Conservation (phyloP, 2,329 filamentous ascomycete species). For the Colletotrichum australisinense region DNA sequence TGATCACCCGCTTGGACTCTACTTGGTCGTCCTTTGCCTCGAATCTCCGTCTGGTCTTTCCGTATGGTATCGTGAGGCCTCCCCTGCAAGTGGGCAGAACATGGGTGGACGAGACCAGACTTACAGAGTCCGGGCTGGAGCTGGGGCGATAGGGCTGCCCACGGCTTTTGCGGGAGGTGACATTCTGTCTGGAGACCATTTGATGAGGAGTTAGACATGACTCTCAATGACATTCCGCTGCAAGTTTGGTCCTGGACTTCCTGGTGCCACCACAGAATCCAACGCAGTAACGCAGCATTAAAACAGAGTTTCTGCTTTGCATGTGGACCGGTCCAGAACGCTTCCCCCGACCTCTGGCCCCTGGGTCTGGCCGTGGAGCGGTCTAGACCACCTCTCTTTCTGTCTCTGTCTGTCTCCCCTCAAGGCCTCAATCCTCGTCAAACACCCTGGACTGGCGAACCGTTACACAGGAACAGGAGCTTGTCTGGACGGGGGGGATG, state of each 20-base stretch:
- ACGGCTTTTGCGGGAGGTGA: background rate
- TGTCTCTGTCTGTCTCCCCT: no score
- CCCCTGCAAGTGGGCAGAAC: background rate
- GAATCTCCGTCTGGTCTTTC: background rate
- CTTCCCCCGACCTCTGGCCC: background rate
- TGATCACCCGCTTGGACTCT: slow-evolving; percentile 6
- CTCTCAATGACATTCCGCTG: background rate
- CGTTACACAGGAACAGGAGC: background rate
- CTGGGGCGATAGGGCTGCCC: background rate
- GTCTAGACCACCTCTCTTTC: background rate
- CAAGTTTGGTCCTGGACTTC: background rate
- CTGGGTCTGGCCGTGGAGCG: background rate
- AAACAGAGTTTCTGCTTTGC: background rate
- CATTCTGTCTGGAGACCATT: background rate
- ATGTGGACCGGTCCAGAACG: slow-evolving; percentile 2
- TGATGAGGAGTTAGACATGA: background rate
- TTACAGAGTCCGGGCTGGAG: background rate
- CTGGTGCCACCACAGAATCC: background rate
- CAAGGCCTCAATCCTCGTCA: no score
- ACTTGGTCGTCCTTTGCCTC: background rate
- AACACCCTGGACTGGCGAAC: background rate
- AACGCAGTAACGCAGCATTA: background rate
- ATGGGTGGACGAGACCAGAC: background rate
- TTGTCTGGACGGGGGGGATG: background rate
- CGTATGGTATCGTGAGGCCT: background rate